Evolutionary conservation across 2,329 filamentous ascomycete genomes (phyloP).

Genomic region (Geosmithia flava): DNA sequence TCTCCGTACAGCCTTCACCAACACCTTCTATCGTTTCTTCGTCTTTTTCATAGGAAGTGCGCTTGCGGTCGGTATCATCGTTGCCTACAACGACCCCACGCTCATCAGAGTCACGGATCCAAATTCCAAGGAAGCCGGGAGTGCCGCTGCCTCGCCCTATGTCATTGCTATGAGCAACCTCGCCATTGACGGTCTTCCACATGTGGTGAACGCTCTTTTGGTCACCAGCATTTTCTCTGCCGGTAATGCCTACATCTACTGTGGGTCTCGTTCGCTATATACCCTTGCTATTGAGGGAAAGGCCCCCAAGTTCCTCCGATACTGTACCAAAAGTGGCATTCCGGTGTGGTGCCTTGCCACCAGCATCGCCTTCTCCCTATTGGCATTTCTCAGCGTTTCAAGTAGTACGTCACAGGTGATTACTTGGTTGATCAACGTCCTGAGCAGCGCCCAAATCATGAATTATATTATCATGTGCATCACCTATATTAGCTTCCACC

Average conservation of each 20-base stretch:
- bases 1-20: constrained; percentile 59
- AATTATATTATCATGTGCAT: constrained; percentile 45
- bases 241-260: constrained; percentile 39
- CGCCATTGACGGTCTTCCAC: constrained; percentile 37
- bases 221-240: constrained; percentile 29
- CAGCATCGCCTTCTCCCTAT: constrained; percentile 38
- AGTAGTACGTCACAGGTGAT: constrained; percentile 35
- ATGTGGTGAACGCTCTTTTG: constrained; percentile 43
- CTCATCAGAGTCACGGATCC: constrained; percentile 13
- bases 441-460: constrained; percentile 46
- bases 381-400: constrained; percentile 39
- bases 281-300: constrained; percentile 36
- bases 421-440: constrained; percentile 41
- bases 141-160: constrained; percentile 40
- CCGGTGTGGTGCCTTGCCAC: constrained; percentile 44
- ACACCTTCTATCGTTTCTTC: constrained; percentile 60
- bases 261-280: constrained; percentile 34
- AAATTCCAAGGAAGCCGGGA: constrained; percentile 17
- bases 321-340: constrained; percentile 47
- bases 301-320: constrained; percentile 37
- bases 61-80: constrained; percentile 51
- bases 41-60: constrained; percentile 61
- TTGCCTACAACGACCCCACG: constrained; percentile 51
- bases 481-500: constrained; percentile 33
- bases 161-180: constrained; percentile 44